phyloP scores from a whole-genome alignment of 1,284 basidiomycete species.

The Entoloma clypeatum region DNA sequence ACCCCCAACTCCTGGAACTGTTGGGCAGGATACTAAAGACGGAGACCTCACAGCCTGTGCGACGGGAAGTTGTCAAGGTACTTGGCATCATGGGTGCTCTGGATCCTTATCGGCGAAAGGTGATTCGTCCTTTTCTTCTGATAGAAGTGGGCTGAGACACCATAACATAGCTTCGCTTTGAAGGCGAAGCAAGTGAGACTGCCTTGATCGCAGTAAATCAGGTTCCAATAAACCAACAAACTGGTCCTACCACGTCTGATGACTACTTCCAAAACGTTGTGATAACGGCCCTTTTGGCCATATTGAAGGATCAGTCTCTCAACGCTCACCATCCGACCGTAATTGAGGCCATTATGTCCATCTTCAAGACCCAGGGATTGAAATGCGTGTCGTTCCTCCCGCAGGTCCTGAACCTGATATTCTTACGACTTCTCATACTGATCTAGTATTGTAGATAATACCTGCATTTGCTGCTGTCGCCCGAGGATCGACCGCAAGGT shows the following conservation, averaged over 20 bases:
- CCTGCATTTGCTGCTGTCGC: conserved; percentile 94
- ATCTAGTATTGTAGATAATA: conserved; percentile 65
- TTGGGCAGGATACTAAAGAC: conserved; percentile 86
- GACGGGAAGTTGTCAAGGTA: conserved; percentile 90
- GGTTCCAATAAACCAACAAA: conserved; percentile 45
- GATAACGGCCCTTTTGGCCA: conserved; percentile 84
- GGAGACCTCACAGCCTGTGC: conserved; percentile 73
- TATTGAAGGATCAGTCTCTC: conserved; percentile 87
- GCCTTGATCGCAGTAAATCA: conserved; percentile 60
- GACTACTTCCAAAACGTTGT: conserved; percentile 99
- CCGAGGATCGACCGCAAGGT: conserved; percentile 72
- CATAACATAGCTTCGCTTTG: conserved; percentile 54
- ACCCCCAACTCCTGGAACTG: conserved; percentile 87
- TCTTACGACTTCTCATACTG: conserved; percentile 9
- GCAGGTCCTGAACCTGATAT: conserved; percentile 52
- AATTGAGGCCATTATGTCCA: conserved; percentile 98
- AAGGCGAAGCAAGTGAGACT: conserved; percentile 79
- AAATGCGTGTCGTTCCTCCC: conserved; percentile 96
- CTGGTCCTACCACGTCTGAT: conserved; percentile 61
- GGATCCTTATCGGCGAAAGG: conserved; percentile 95
- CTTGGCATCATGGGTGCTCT: conserved; percentile 97
- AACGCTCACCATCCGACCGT: conserved; percentile 88
- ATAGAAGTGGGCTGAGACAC: conserved; percentile 6
- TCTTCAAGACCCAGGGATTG: conserved; percentile 97
- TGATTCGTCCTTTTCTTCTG: conserved; percentile 27